Percentiles rank a stretch among this genome's conserved stretches.
These are phyloP conservation scores for Kuraishia ogatae DNA, from an alignment of 805 yeast genomes.

Conservation along the genomic window DNA sequence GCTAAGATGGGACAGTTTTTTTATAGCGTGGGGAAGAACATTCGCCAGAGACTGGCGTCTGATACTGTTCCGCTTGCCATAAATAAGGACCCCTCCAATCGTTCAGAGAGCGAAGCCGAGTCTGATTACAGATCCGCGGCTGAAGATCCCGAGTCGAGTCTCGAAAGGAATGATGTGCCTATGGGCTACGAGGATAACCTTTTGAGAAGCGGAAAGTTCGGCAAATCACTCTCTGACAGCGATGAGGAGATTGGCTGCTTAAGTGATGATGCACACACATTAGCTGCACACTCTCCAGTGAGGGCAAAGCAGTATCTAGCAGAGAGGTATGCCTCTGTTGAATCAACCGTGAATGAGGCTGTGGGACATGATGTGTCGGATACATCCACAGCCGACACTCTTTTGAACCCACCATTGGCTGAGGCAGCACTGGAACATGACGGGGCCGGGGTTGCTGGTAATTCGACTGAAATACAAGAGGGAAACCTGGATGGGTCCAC, in stretches of 20 bases:
- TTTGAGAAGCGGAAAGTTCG: neutral
- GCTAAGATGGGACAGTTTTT: constrained; percentile 5
- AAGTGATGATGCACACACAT: neutral
- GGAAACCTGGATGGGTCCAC: neutral
- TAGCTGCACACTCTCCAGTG: neutral
- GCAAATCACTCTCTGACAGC: neutral
- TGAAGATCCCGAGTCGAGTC: neutral
- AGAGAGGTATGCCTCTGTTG: neutral
- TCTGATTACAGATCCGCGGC: constrained; percentile 2
- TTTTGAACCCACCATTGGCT: neutral
- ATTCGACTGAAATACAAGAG: neutral
- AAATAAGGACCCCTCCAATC: neutral
- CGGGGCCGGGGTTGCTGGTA: neutral
- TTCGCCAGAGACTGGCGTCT: neutral
- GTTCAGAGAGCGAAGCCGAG: neutral
- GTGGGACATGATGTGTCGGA: constrained; percentile 28
- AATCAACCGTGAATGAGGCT: neutral
- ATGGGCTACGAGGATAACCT: neutral
- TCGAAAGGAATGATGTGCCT: neutral
- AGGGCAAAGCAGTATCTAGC: neutral
- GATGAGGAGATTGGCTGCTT: neutral
- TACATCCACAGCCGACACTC: constrained; percentile 21
- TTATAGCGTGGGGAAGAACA: constrained; percentile 3
- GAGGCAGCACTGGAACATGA: neutral
- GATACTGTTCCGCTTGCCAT: neutral